Evolutionary conservation across 1,139 yeast genomes (phyloP).

Genomic region (Nakaseomyces bracarensis): DNA sequence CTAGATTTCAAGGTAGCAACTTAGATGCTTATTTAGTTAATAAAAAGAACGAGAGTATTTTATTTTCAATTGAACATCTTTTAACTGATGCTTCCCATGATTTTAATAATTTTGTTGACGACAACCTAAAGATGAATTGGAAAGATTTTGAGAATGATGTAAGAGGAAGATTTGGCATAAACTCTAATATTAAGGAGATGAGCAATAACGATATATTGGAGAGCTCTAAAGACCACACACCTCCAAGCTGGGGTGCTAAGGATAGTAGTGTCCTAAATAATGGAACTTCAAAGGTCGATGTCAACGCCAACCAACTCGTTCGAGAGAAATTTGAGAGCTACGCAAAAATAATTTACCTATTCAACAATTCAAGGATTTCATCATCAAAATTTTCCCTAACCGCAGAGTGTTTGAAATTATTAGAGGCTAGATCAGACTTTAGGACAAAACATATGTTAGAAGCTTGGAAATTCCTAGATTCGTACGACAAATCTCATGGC

Average conservation of each 20-base stretch:
- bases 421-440: conserved; percentile 37
- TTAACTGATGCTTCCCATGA: conserved; percentile 68
- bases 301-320: conserved; percentile 34
- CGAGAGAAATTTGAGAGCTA: conserved; percentile 62
- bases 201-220: conserved; percentile 11
- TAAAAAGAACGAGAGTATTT: conserved; percentile 74
- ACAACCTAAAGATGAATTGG: conserved; percentile 79
- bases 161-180: conserved; percentile 56
- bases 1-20: conserved; percentile 24
- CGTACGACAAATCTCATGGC: conserved; percentile 1
- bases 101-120: conserved; percentile 68
- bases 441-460: conserved; percentile 59
- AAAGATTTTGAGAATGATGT: conserved; percentile 64
- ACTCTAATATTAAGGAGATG: neutral
- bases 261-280: conserved; percentile 30
- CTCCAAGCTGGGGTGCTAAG: conserved; percentile 30
- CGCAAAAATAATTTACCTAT: conserved; percentile 60
- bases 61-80: conserved; percentile 77
- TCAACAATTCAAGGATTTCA: conserved; percentile 61
- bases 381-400: conserved; percentile 33
- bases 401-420: conserved; percentile 32
- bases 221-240: conserved; percentile 25
- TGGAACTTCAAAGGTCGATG: conserved; percentile 33
- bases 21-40: conserved; percentile 53
- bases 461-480: conserved; percentile 50